Evolutionary conservation across 805 yeast species (phyloP), one percentile per base, ranked within the genome.

Genomic region (Saturnispora sanitii): DNA sequence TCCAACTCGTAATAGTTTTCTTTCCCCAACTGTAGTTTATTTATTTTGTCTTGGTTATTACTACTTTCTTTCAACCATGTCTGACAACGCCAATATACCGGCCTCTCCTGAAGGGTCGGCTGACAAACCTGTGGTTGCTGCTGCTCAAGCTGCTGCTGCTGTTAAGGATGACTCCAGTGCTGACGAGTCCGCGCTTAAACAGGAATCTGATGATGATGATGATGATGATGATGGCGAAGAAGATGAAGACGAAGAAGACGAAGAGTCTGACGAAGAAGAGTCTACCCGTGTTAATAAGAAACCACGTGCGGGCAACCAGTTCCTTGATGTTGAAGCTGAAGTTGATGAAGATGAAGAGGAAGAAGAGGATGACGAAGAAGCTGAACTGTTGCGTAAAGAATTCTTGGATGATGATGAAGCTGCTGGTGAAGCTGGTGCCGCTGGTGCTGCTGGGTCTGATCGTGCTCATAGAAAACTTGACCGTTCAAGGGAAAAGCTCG

Each of bases 291-390:
- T 70, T 34, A 62, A 65, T 37, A 65, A 65, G 44, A 71, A 66
- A 47, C 65, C 70, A 55, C 64, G 74, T 54, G 71, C 70, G 36
- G 70, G 83, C 45, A 90, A 90, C 61, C 88, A 82, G 68, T 92
- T 87, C 61, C 71, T 92, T 64, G 98, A 92, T 83, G 94, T 92
- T 41, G 97, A 92, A 68, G 98, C 96, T 45, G 97, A 90, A 61
- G 98, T 92, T 43, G 95, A 90, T 60, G 97, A 90, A 46, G 97
- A 92, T 50, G 97, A 92, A 41, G 97, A 90, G 49, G 94, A 82
- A 33, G 77, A 79, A 23, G 90, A 86, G 47, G 97, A 88, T 46
- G 97, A 87, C 36, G 97, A 90, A 47, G 97, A 82, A 50, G 88
- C 94, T n/a, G 96, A 83, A 47, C 65, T 84, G 23, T 75, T 82